Conservation (phyloP, 768 basidiomycete genomes). For the Kwoniella mangroviensis region DNA sequence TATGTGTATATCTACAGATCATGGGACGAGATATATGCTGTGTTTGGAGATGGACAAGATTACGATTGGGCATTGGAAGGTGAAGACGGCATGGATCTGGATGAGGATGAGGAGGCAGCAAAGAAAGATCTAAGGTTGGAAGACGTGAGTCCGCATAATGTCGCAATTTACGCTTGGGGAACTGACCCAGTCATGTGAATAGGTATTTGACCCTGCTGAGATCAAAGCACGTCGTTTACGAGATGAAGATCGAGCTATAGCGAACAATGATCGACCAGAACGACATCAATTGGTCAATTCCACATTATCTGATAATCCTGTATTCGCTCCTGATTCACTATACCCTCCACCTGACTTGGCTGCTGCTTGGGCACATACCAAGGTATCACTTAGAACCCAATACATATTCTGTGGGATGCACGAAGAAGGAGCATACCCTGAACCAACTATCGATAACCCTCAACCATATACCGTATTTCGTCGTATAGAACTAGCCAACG, state of each 20-base stretch:
- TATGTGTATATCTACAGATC: conserved; percentile 63
- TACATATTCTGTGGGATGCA: conserved; percentile 47
- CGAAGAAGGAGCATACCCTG: conserved; percentile 38
- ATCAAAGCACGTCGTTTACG: conserved; percentile 86
- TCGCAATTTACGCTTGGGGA: background rate
- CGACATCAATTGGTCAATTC: conserved; percentile 90
- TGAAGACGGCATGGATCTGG: conserved; percentile 70
- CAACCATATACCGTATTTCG: conserved; percentile 60
- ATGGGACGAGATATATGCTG: conserved; percentile 93
- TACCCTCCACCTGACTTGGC: conserved; percentile 79
- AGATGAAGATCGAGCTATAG: conserved; percentile 90
- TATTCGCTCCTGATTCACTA: conserved; percentile 58
- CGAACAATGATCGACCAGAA: conserved; percentile 87
- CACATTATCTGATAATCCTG: conserved; percentile 67
- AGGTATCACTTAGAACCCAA: conserved; percentile 68
- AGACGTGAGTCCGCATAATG: conserved; percentile 29
- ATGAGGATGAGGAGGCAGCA: conserved; percentile 72
- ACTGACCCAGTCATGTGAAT: conserved; percentile 16
- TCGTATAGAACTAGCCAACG: conserved; percentile 62
- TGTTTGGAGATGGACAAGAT: conserved; percentile 95
- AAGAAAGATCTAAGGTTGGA: conserved; percentile 72
- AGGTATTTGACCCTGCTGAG: conserved; percentile 98
- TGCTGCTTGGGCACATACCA: conserved; percentile 80
- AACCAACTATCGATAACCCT: conserved; percentile 34
- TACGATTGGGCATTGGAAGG: conserved; percentile 87